Base-by-base conservation (phyloP, 805 yeast genomes). In the Wickerhamomyces rabaulensis region DNA sequence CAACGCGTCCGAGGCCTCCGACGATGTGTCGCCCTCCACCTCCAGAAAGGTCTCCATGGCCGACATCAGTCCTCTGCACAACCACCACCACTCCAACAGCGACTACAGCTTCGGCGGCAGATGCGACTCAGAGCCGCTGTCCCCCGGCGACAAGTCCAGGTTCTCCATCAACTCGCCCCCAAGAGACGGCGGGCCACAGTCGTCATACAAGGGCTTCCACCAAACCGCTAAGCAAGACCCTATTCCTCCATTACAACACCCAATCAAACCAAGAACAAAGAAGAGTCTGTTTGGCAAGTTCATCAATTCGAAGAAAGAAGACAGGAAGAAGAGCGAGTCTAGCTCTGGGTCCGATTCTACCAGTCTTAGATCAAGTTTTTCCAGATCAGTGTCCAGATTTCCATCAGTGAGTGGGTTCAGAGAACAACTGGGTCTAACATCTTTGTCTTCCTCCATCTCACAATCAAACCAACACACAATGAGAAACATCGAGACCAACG, bases 241-340 rank as follows among this genome's bases (percentile, higher is more conserved):
- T 16, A 58, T 69, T 3, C 79, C 80, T 1, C 80, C 80, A 3
- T 64, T 74, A 40, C 52, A 63, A 20, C 75, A 70, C n/a, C 80
- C 80, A 1, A 70, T 76, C 25, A 75, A 74, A 50, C 79, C 79
- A 0, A 65, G 50, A 40, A 45, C 50, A 2, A 60, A 54, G 43
- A 57, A 43, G 36, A 48, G 58, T 15, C 44, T 57, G 9, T 58
- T 60, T 41, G 65, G 63, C 2, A 61, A 60, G 44, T 59, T 62
- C 42, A 60, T 60, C 37, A 52, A 48, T 17, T 55, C 64, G 3
- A 56, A 54, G 10, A 50, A 58, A 29, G 61, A 57, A 5, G 63
- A 56, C n/a, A 54, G 44, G 46, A 36, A 29, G 45, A 37, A 35
- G 41, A 35, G 42, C 12, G 35, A 36, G 9, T 41, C 39, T 16